Percentiles rank a stretch among this genome's conserved stretches.
Evolutionary conservation across 1,284 basidiomycete genomes (phyloP).

Genomic region (Tranzscheliella williamsii): DNA sequence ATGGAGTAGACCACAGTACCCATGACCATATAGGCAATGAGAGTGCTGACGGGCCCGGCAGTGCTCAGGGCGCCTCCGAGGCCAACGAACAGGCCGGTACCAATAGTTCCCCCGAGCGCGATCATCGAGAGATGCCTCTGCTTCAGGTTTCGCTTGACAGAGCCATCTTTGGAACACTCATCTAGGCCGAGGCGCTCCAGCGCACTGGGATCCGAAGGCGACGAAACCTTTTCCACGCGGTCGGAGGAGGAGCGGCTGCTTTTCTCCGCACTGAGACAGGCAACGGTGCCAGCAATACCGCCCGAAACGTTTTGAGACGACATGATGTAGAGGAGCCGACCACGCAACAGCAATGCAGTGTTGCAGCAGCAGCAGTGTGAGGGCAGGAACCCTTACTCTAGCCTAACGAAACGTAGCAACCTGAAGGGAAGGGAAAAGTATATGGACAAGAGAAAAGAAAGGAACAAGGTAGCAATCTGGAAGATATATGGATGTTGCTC

Average conservation of each 20-base stretch:
- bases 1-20: conserved; percentile 51
- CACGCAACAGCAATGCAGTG: no score
- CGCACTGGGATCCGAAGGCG: conserved; percentile 2
- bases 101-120: conserved; percentile 53
- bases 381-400: no score
- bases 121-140: conserved; percentile 53
- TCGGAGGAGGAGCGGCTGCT: conserved; percentile 12
- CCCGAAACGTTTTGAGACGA: no score
- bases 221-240: conserved; percentile 9
- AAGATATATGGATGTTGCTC: no score
- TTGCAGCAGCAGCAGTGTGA: no score
- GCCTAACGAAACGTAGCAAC: no score
- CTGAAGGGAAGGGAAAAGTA: no score
- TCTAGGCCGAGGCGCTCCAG: conserved; percentile 26
- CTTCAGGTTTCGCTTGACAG: conserved; percentile 34
- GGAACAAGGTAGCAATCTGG: no score
- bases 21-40: conserved; percentile 61
- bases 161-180: conserved; percentile 21
- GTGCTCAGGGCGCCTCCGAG: conserved; percentile 67
- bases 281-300: no score
- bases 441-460: no score
- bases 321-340: no score
- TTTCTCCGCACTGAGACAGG: no score
- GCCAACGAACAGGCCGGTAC: conserved; percentile 70
- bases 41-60: conserved; percentile 63